These are phyloP conservation scores for Cladophialophora bantiana DNA, from an alignment of 2,329 filamentous ascomycete species.

Conservation along the genomic window DNA sequence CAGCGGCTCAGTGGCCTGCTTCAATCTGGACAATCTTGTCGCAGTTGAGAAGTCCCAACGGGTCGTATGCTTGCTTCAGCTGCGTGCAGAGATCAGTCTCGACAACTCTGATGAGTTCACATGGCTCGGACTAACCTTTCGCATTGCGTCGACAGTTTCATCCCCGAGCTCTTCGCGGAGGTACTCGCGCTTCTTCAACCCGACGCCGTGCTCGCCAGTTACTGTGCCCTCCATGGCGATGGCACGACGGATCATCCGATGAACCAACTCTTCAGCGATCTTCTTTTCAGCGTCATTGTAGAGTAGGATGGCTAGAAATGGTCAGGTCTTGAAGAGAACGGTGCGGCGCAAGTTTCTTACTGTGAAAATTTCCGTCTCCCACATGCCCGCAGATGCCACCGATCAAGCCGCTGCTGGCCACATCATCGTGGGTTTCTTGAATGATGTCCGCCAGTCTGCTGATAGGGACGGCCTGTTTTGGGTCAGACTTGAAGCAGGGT, in stretches of 20 bases:
- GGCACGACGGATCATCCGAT: conserved; percentile 73
- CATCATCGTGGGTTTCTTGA: conserved; percentile 71
- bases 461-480: conserved; percentile 69
- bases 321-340: conserved; percentile 15
- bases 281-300: conserved; percentile 65
- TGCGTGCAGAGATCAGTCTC: conserved; percentile 43
- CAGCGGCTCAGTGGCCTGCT: conserved; percentile 30
- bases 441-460: conserved; percentile 75
- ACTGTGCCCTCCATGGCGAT: conserved; percentile 75
- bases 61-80: conserved; percentile 70
- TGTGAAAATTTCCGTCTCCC: conserved; percentile 77
- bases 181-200: conserved; percentile 73
- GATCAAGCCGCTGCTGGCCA: conserved; percentile 67
- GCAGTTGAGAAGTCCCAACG: conserved; percentile 69
- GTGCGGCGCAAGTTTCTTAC: conserved; percentile 49
- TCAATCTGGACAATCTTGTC: conserved; percentile 70
- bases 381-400: conserved; percentile 75
- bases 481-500: background rate
- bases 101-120: background rate
- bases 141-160: conserved; percentile 69
- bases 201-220: conserved; percentile 75
- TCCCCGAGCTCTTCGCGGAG: conserved; percentile 67
- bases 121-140: conserved; percentile 57
- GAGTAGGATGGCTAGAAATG: conserved; percentile 60
- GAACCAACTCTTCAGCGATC: conserved; percentile 65